Evolutionary conservation across 768 basidiomycete species (phyloP).

Genomic region (Leucocoprinus birnbaumii): DNA sequence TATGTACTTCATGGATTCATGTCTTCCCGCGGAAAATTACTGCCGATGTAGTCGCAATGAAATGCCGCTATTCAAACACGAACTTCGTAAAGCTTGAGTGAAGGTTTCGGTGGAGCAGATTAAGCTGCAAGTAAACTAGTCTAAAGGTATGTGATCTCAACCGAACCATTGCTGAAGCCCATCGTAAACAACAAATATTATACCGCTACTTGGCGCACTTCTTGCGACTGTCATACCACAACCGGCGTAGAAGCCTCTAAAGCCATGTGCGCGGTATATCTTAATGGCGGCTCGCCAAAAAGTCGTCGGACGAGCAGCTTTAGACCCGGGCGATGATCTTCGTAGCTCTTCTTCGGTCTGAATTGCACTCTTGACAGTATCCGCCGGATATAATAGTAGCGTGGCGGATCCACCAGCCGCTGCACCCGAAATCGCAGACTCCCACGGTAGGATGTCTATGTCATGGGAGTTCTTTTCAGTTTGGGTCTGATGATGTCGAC

Average conservation of each 20-base stretch:
- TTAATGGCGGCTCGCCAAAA: constrained; percentile 59
- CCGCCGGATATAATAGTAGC: constrained; percentile 83
- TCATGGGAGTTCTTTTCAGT: neutral
- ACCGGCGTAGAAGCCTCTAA: constrained; percentile 81
- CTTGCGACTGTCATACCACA: constrained; percentile 85
- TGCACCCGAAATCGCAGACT: constrained; percentile 79
- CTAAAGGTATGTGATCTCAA: neutral
- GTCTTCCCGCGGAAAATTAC: neutral
- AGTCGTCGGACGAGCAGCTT: constrained; percentile 30
- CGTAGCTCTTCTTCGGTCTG: constrained; percentile 86
- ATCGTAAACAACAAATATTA: constrained; percentile 91
- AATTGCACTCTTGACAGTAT: constrained; percentile 87
- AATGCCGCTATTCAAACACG: no score
- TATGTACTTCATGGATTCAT: constrained; percentile 2
- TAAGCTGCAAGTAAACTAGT: neutral
- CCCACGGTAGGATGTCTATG: constrained; percentile 52
- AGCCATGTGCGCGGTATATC: constrained; percentile 72
- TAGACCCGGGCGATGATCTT: constrained; percentile 14
- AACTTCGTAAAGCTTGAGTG: neutral
- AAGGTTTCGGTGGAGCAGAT: neutral
- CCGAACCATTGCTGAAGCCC: constrained; percentile 47
- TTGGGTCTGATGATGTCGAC: constrained; percentile 27
- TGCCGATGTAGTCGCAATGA: no score
- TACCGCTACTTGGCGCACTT: constrained; percentile 80
- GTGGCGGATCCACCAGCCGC: constrained; percentile 79